A percentile compares a stretch with the other conserved stretches of the same genome.
These are phyloP conservation scores for Orbilia brochopaga DNA, from an alignment of 2,329 filamentous ascomycete species.

Conservation along the genomic window DNA sequence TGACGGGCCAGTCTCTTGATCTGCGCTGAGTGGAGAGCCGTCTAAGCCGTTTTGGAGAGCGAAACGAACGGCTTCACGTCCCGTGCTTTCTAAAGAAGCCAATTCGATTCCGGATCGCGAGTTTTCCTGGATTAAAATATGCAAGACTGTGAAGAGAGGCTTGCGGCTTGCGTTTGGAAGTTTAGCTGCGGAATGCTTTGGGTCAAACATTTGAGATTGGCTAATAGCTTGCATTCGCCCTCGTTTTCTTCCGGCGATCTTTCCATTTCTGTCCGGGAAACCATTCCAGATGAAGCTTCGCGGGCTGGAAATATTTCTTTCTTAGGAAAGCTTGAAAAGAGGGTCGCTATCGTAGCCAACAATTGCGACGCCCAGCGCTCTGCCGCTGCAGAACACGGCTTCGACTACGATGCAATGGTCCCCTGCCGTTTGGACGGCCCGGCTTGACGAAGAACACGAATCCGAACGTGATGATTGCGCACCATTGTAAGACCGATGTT, in stretches of 20 bases:
- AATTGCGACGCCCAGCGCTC: background rate
- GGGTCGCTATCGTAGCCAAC: background rate
- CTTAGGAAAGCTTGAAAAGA: background rate
- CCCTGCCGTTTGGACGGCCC: background rate
- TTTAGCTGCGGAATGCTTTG: background rate
- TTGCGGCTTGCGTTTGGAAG: constrained; percentile 2
- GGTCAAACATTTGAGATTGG: constrained; percentile 9
- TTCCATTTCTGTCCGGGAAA: background rate
- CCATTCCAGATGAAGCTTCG: background rate
- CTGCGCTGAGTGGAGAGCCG: no score
- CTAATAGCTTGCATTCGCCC: background rate
- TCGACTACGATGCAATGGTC: no score
- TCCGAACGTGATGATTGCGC: background rate
- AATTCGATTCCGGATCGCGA: background rate
- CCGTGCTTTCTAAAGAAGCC: no score
- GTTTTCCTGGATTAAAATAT: background rate
- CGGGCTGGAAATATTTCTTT: background rate
- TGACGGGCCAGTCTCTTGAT: no score
- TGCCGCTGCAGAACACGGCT: background rate
- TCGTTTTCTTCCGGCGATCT: background rate
- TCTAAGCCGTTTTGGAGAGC: no score
- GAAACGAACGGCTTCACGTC: no score
- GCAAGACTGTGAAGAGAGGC: background rate
- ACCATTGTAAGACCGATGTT: background rate
- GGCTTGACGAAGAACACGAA: background rate